Base-by-base conservation (phyloP, 495 filamentous ascomycete species). In the Podospora comata region DNA sequence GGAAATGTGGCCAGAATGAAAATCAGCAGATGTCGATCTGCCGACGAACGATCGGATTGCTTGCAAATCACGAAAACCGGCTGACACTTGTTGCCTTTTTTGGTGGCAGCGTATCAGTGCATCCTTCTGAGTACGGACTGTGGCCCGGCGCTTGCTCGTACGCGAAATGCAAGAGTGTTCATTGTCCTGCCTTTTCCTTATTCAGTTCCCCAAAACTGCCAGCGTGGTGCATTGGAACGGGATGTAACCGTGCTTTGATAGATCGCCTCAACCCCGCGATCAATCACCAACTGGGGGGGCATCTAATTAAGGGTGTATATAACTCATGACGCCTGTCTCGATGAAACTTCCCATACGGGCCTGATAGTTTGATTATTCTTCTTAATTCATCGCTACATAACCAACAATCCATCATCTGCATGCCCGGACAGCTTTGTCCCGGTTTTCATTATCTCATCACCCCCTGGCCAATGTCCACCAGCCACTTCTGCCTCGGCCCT, bases 1-100 rank as follows among this genome's bases (percentile, higher is more conserved):
- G 70, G 74, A 74, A 73, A 76, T 64, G 72, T 76, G 74, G 71
- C 72, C 74, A 74, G 56, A 75, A 67, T 53, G 65, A 70, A 71
- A 62, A 76, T 74, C 72, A 73, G 72, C 70, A 73, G 70, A 74
- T 74, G 68, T 70, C 68, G 65, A 70, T 68, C 62, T 72, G 74
- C 72, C 72, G 70, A 72, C 70, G 63, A 39, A 72, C 70, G 71
- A 75, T 62, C 56, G 65, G 54, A 28, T 67, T 72, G 70, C 71
- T 72, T 71, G 54, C 34, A 70, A 65, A 67, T 66, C 54, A 60
- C 65, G 28, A 64, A 58, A 67, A 65, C 58, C 65, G 30, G n/a
- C 59, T 65, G 57, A 70, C 56, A 58, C 23, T 58, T 58, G n/a
- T 58, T 19, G 55, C 23, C 55, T 58, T 26, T 7, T 58, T 58